Evolutionary conservation across 1,139 yeast genomes (phyloP).

Genomic region (Saccharomyces uvarum): DNA sequence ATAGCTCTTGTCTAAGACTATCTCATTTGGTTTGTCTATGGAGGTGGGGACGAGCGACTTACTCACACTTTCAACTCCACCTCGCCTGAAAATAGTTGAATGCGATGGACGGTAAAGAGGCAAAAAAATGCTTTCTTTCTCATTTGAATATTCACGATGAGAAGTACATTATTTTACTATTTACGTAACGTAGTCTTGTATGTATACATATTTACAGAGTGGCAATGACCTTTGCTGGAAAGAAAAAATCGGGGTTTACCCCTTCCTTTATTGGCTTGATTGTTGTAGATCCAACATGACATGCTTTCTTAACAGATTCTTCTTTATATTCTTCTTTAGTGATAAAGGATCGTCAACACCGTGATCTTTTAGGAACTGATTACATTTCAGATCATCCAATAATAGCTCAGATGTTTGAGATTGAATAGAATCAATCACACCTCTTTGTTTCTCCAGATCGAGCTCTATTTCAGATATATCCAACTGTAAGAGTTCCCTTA

Average conservation of each 20-base stretch:
- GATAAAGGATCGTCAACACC: constrained; percentile 29
- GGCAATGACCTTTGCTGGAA: background rate
- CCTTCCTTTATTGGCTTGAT: background rate
- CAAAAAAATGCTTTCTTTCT: background rate
- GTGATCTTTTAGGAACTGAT: constrained; percentile 28
- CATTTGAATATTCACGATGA: background rate
- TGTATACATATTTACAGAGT: constrained; percentile 1
- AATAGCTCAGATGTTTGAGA: constrained; percentile 33
- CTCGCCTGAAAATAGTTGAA: background rate
- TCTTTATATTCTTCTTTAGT: constrained; percentile 42
- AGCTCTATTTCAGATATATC: constrained; percentile 36
- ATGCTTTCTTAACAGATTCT: constrained; percentile 48
- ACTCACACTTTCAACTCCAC: background rate
- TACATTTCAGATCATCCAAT: constrained; percentile 32
- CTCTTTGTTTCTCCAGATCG: constrained; percentile 24
- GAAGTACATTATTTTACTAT: background rate
- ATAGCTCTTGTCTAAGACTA: background rate
- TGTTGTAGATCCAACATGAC: constrained; percentile 25
- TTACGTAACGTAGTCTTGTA: background rate
- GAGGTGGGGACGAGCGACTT: background rate
- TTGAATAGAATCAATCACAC: constrained; percentile 32
- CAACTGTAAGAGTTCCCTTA: constrained; percentile 34
- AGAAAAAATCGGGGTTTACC: background rate
- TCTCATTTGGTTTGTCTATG: background rate
- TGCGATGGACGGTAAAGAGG: background rate